Conservation (phyloP, 305 asterid species). For the Solanum chacoense region DNA sequence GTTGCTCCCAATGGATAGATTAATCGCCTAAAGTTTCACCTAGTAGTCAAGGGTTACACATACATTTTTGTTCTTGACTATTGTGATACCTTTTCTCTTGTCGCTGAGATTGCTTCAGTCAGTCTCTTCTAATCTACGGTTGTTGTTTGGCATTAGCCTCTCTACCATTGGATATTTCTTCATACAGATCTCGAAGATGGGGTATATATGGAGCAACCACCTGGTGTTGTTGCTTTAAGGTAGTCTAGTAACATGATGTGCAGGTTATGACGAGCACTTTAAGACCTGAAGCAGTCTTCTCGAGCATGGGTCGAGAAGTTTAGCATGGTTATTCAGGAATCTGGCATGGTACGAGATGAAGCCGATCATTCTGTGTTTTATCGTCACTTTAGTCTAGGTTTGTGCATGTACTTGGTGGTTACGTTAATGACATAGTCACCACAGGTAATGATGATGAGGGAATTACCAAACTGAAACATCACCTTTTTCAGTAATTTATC, state of each 20-base stretch:
- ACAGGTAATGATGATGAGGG: neutral
- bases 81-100: neutral
- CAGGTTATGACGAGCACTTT: neutral
- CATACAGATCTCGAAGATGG: neutral
- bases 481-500: neutral
- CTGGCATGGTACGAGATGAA: neutral
- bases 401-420: neutral
- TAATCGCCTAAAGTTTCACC: too few relatives aligned
- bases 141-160: neutral
- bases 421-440: neutral
- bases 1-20: too few relatives aligned
- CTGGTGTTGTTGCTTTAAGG: neutral
- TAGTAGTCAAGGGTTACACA: too few relatives aligned
- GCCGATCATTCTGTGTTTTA: neutral
- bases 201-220: neutral
- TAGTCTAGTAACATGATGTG: neutral
- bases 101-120: neutral
- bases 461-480: neutral
- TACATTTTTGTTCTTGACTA: neutral
- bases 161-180: neutral
- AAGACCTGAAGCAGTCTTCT: neutral
- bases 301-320: neutral
- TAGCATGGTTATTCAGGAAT: neutral
- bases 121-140: neutral
- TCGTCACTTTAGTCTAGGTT: neutral